Evolutionary conservation across 345 rosid genomes (phyloP).

Genomic region (Linum trigynum): DNA sequence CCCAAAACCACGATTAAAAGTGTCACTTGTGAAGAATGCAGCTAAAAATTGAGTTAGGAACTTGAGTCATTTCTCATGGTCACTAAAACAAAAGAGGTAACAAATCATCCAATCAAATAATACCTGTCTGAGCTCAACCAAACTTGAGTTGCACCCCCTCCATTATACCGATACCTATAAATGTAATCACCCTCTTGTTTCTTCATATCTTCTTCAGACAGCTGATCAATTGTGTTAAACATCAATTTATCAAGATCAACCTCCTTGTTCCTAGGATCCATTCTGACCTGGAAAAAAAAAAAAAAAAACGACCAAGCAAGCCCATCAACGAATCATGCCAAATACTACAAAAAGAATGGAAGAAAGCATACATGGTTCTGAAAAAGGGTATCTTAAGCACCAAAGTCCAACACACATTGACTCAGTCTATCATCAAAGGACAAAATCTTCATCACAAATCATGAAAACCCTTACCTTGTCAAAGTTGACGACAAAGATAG

Average conservation of each 20-base stretch:
- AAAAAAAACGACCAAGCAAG: background rate
- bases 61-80: background rate
- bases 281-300: conserved; percentile 53
- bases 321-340: conserved; percentile 2
- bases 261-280: conserved; percentile 87
- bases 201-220: conserved; percentile 67
- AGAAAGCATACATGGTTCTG: background rate
- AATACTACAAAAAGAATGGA: background rate
- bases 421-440: background rate
- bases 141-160: conserved; percentile 99
- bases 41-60: background rate
- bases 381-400: background rate
- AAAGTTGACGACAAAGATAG: conserved; percentile 81
- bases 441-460: background rate
- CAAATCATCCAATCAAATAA: background rate
- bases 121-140: conserved; percentile 97
- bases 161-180: conserved; percentile 90
- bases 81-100: background rate
- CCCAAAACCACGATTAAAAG: background rate
- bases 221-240: conserved; percentile 46
- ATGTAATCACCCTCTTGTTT: conserved; percentile 93
- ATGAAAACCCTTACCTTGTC: conserved; percentile 60
- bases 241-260: conserved; percentile 59
- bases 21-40: background rate
- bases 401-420: background rate